Conservation (phyloP, 164 flowering plant genomes). For the Tinospora cordifolia region DNA sequence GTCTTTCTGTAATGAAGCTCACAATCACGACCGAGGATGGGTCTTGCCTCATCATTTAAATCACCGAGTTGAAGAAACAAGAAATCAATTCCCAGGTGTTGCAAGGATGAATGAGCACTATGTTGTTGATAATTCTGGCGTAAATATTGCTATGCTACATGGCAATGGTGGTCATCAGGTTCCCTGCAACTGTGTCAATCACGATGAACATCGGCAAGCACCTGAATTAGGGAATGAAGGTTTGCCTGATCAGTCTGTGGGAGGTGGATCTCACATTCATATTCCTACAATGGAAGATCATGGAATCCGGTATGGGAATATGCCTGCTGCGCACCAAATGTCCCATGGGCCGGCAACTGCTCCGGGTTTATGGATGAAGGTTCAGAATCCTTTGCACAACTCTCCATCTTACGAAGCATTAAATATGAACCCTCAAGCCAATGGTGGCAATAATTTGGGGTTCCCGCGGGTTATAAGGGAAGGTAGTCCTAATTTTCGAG, state of each 20-base stretch:
- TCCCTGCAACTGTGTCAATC: slow-evolving; percentile 36
- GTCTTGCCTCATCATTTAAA: slow-evolving; percentile 42
- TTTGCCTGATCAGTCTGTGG: slow-evolving; percentile 44
- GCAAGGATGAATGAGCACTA: slow-evolving; percentile 54
- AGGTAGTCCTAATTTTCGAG: slow-evolving; percentile 38
- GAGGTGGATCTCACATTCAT: slow-evolving; percentile 33
- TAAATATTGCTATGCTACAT: slow-evolving; percentile 39
- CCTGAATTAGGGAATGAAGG: slow-evolving; percentile 50
- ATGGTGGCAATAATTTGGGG: slow-evolving; percentile 41
- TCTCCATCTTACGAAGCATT: slow-evolving; percentile 54
- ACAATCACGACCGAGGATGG: slow-evolving; percentile 66
- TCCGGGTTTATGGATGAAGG: slow-evolving; percentile 53
- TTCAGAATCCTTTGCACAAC: slow-evolving; percentile 43
- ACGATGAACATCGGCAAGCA: slow-evolving; percentile 44
- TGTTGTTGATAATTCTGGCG: slow-evolving; percentile 40
- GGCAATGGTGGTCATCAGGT: slow-evolving; percentile 32
- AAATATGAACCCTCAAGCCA: slow-evolving; percentile 32
- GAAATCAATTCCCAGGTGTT: slow-evolving; percentile 40
- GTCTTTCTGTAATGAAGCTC: slow-evolving; percentile 36
- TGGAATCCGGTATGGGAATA: slow-evolving; percentile 48
- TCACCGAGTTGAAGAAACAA: slow-evolving; percentile 51
- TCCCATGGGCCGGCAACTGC: slow-evolving; percentile 46
- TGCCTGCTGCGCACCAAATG: slow-evolving; percentile 37
- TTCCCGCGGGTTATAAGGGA: slow-evolving; percentile 33
- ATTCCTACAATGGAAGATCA: slow-evolving; percentile 44